Base-by-base conservation (phyloP, 257 asterid genomes). In the Scutellaria baicalensis region DNA sequence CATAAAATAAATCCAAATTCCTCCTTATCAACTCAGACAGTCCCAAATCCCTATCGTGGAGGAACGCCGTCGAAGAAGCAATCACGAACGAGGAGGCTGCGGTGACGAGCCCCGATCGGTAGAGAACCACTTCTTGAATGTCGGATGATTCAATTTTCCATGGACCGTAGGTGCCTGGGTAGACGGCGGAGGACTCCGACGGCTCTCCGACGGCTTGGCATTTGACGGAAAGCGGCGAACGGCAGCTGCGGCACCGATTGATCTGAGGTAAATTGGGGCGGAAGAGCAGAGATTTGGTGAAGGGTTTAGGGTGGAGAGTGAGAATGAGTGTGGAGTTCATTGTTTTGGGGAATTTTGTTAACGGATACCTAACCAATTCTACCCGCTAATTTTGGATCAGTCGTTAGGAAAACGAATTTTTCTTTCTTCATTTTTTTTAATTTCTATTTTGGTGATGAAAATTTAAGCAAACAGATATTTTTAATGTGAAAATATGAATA, bases 91-190 rank as follows among this genome's bases (percentile, higher is more conserved):
- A 89, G 8, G 87, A 59, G 27, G 97, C 95, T 36, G 96, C 93
- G 55, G 91, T 83, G 63, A 93, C 96, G 68, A 91, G 84, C 5
- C 99, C 99, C 44, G 95, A 77, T 57, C 99, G 73, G 74, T 91
- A 93, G 54, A 85, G 76, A 58, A 91, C 58, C 61, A 93, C 98
- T 75, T 93, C 98, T 36, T 74, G 89, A 11, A 93, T 85, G 82
- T 93, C 98, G 60, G 93, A 79, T 9, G 87, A 70, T 67, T 93
- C 89, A 5, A 90, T 52, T 14, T 80, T 85, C 98, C 98, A 93
- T 10, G 98, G 95, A 39, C 96, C 97, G 77, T 90, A 93, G 42
- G 78, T 77, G 52, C 98, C 98, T 72, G 71, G 93, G 70, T 86
- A 90, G 48, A 81, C 81, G 23, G 80, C 77, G 21, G 75, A 1